Conservation (phyloP, 23 red algal genomes). For the Agarophyton chilense region DNA sequence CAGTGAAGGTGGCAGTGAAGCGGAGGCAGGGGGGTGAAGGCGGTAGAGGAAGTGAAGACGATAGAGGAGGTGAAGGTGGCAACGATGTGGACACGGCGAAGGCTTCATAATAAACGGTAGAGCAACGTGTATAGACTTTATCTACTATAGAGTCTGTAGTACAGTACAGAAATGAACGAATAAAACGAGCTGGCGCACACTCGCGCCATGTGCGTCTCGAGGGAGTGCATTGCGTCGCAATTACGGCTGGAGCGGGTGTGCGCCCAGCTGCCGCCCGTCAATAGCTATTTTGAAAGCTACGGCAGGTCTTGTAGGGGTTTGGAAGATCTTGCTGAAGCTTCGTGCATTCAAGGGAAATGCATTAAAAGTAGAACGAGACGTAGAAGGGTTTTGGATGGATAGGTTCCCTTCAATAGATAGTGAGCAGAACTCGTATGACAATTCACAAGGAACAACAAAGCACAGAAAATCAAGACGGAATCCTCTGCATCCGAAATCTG, state of each 20-base stretch:
- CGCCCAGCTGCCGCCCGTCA: background rate
- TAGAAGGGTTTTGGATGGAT: constrained; percentile 20
- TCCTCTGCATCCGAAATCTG: background rate
- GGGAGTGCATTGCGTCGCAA: too few relatives aligned
- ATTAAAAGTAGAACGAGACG: constrained; percentile 2
- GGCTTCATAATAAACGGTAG: too few relatives aligned
- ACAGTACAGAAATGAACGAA: too few relatives aligned
- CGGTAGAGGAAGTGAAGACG: background rate
- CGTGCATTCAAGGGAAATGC: constrained; percentile 4
- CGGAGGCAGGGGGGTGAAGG: too few relatives aligned
- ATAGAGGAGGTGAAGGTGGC: background rate
- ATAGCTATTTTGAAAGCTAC: too few relatives aligned
- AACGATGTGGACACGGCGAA: background rate
- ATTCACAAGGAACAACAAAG: background rate
- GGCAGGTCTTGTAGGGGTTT: background rate
- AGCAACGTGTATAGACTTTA: too few relatives aligned
- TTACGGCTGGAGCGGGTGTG: too few relatives aligned
- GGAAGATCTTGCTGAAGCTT: constrained; percentile 9
- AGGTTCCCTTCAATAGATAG: constrained; percentile 8
- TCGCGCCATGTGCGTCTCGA: too few relatives aligned
- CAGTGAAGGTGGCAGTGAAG: too few relatives aligned
- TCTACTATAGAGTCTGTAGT: too few relatives aligned
- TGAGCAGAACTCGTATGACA: background rate
- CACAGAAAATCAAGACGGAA: background rate
- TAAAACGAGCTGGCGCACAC: too few relatives aligned